Evolutionary conservation across 2,329 filamentous ascomycete species (phyloP).

Genomic region (Penicillium concentricum): DNA sequence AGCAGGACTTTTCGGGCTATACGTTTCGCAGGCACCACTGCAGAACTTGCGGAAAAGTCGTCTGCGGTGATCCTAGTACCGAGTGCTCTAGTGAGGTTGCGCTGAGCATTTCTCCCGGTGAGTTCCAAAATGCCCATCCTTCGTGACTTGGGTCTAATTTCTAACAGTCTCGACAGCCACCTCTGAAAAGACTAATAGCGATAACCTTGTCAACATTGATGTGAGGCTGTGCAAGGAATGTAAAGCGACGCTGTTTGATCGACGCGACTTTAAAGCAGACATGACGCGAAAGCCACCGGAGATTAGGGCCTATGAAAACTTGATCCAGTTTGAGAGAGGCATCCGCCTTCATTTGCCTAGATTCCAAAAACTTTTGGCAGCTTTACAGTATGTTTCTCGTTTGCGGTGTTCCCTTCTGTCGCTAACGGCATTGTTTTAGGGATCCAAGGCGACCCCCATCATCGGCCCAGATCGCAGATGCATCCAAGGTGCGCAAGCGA

Average conservation of each 20-base stretch:
- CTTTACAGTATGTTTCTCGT: slow-evolving; percentile 59
- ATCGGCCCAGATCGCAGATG: slow-evolving; percentile 74
- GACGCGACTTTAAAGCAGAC: slow-evolving; percentile 74
- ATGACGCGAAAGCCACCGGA: slow-evolving; percentile 68
- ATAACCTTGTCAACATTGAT: slow-evolving; percentile 67
- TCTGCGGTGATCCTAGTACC: slow-evolving; percentile 84
- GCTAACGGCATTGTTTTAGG: slow-evolving; percentile 29
- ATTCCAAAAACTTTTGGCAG: slow-evolving; percentile 74
- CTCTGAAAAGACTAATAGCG: slow-evolving; percentile 43
- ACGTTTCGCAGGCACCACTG: slow-evolving; percentile 93
- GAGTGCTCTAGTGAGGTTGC: slow-evolving; percentile 81
- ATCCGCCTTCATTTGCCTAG: slow-evolving; percentile 78
- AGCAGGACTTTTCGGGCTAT: slow-evolving; percentile 93
- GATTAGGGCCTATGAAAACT: slow-evolving; percentile 76
- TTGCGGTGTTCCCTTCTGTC: neutral
- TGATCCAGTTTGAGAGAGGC: slow-evolving; percentile 83
- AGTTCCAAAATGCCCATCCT: slow-evolving; percentile 31
- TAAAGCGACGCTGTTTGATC: slow-evolving; percentile 67
- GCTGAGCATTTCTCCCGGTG: slow-evolving; percentile 69
- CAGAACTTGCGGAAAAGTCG: slow-evolving; percentile 85
- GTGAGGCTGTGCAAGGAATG: slow-evolving; percentile 93
- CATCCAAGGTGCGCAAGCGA: slow-evolving; percentile 83
- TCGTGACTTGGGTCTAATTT: slow-evolving; percentile 19
- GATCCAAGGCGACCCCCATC: slow-evolving; percentile 65
- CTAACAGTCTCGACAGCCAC: slow-evolving; percentile 36